Evolutionary conservation across 169 alveolate genomes (phyloP).

Genomic region (Plasmodium gonderi): DNA sequence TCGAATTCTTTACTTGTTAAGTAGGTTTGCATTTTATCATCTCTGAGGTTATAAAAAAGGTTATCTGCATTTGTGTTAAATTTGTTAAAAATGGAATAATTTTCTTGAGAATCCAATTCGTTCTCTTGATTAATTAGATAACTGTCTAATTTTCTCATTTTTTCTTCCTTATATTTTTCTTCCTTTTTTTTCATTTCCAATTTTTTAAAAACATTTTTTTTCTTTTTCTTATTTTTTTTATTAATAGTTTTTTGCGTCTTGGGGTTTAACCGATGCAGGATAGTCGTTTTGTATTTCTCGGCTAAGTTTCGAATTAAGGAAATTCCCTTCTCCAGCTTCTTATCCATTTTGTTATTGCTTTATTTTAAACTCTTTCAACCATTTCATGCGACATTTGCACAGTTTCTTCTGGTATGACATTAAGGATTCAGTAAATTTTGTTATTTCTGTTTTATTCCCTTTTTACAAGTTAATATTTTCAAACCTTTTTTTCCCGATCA

Average conservation of each 20-base stretch:
- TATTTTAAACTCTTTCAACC: neutral
- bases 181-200: neutral
- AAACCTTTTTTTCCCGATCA: too few species aligned
- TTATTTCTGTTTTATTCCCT: too few species aligned
- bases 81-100: slow-evolving; percentile 30
- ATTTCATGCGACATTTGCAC: neutral
- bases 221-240: slow-evolving; percentile 20
- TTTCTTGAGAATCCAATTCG: slow-evolving; percentile 58
- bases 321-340: slow-evolving; percentile 30
- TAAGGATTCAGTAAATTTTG: neutral
- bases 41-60: neutral
- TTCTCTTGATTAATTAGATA: slow-evolving; percentile 53
- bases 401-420: neutral
- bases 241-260: slow-evolving; percentile 34
- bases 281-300: slow-evolving; percentile 25
- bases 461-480: too few species aligned
- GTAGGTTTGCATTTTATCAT: slow-evolving; percentile 2
- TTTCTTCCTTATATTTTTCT: slow-evolving; percentile 18
- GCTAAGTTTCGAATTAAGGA: slow-evolving; percentile 35
- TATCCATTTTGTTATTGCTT: slow-evolving; percentile 27
- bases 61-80: slow-evolving; percentile 14
- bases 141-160: slow-evolving; percentile 24
- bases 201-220: slow-evolving; percentile 1
- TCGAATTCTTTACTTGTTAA: neutral
- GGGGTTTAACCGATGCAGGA: slow-evolving; percentile 3